A percentile compares a stretch with the other conserved stretches of the same genome.
Conservation (phyloP, 805 yeast species). For the Lipomyces sp. region DNA sequence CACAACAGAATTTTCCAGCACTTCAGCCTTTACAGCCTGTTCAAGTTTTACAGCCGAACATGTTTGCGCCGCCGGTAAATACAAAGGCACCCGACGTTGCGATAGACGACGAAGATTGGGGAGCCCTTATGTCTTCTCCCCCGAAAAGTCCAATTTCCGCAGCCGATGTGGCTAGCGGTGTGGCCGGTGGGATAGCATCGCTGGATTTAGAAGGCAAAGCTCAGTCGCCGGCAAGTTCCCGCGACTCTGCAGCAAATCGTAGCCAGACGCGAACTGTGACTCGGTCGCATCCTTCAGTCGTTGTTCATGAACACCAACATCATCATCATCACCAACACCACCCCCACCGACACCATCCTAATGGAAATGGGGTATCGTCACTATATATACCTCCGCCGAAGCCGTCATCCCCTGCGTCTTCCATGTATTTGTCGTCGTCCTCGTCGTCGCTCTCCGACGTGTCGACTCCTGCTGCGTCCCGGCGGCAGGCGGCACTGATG, state of each 20-base stretch:
- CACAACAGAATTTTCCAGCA: too few relatives aligned
- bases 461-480: slow-evolving; percentile 6
- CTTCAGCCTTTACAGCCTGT: neutral
- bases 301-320: too few relatives aligned
- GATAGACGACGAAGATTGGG: slow-evolving; percentile 21
- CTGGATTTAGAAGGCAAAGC: too few relatives aligned
- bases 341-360: neutral
- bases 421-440: slow-evolving; percentile 15
- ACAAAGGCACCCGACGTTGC: neutral
- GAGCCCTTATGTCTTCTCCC: slow-evolving; percentile 15
- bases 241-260: too few relatives aligned
- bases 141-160: neutral
- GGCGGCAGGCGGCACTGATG: neutral
- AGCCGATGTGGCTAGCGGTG: neutral
- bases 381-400: slow-evolving; percentile 22
- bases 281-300: too few relatives aligned
- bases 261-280: too few relatives aligned
- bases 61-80: slow-evolving; percentile 2
- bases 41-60: slow-evolving; percentile 3
- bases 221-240: too few relatives aligned
- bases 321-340: slow-evolving; percentile 17
- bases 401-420: slow-evolving; percentile 13
- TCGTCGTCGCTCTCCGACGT: slow-evolving; percentile 16
- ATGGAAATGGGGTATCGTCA: neutral
- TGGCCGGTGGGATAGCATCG: too few relatives aligned